Base-by-base conservation (phyloP, 495 filamentous ascomycete genomes). In the Aspergillus cavernicola region DNA sequence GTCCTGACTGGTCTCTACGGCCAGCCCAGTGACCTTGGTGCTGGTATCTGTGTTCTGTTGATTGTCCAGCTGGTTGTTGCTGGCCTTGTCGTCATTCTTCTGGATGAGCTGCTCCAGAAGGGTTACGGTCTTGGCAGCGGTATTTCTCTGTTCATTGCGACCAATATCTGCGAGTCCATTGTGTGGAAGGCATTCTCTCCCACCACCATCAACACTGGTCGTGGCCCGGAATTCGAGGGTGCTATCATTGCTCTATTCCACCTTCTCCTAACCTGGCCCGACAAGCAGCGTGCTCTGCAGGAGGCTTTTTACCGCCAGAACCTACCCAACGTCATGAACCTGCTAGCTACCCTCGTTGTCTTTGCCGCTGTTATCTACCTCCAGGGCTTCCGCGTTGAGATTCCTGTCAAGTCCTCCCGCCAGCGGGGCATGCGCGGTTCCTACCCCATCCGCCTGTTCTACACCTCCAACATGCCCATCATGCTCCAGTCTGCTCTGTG, bases 131-230 rank as follows among this genome's bases (percentile, higher is more conserved):
- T 99, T 51, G 95, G 93, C 68, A 92, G 88, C 69, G 95, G 95
- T 75, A 99, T 99, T 71, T 96, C 91, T 38, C 86, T 99, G 50
- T 99, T 99, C 84, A 99, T 99, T 68, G 95, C 95, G 50, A 99
- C 95, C 78, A 97, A 97, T 82, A 97, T 99, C 76, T 99, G 95
- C 86, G 95, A 99, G 77, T 96, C 91, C 29, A 99, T 99, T 69
- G 85, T 99, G 71, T 99, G 95, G 95, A 96, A 96, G 80, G 95
- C 95, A 16, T 97, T 97, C 80, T 96, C 91, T 48, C 95, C 95
- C 23, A 99, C 95, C 13, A 97, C 93, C 66, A 95, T 99, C 76
- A 99, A 99, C 80, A 97, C 95, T 53, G 95, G 95, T 56, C 89
- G 95, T 79, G 95, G 95, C 46, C 95, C 95, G 63, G 95, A 99